A percentile compares a stretch with the other conserved stretches of the same genome.
Conservation (phyloP, 805 yeast species). For the Kuraishia capsulata region DNA sequence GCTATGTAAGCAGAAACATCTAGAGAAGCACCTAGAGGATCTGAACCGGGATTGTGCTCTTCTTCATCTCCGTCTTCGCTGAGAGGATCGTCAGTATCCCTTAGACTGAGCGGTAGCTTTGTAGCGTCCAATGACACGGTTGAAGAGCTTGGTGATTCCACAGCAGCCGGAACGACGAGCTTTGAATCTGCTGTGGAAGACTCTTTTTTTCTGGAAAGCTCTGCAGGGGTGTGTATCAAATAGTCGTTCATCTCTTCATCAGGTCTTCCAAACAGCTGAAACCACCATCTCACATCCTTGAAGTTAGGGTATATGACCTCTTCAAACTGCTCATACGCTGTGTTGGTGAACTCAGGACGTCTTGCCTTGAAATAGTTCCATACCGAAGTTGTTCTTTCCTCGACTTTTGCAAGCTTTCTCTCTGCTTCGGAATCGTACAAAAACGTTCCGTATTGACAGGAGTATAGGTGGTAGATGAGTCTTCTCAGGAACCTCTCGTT, state of each 20-base stretch:
- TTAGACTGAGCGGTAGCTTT: neutral
- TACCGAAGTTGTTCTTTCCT: conserved; percentile 56
- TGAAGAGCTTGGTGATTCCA: too few species aligned
- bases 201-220: too few species aligned
- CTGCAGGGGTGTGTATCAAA: neutral
- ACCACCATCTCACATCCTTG: conserved; percentile 78
- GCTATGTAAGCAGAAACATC: neutral
- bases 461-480: conserved; percentile 76
- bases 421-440: conserved; percentile 69
- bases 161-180: too few species aligned
- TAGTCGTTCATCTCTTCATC: conserved; percentile 53
- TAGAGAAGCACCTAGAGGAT: neutral
- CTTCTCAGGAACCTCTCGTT: conserved; percentile 83
- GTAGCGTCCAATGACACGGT: too few species aligned
- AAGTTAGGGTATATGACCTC: conserved; percentile 53
- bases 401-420: conserved; percentile 31
- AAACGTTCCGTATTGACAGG: conserved; percentile 94
- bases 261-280: conserved; percentile 68
- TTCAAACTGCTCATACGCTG: conserved; percentile 24
- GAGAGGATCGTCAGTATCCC: neutral
- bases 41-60: neutral
- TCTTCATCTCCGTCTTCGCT: neutral
- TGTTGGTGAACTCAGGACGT: conserved; percentile 56
- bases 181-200: too few species aligned
- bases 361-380: conserved; percentile 93